Percentiles rank a stretch among this genome's conserved stretches.
Conservation (phyloP, 495 filamentous ascomycete species). For the Talaromyces thailandensis region DNA sequence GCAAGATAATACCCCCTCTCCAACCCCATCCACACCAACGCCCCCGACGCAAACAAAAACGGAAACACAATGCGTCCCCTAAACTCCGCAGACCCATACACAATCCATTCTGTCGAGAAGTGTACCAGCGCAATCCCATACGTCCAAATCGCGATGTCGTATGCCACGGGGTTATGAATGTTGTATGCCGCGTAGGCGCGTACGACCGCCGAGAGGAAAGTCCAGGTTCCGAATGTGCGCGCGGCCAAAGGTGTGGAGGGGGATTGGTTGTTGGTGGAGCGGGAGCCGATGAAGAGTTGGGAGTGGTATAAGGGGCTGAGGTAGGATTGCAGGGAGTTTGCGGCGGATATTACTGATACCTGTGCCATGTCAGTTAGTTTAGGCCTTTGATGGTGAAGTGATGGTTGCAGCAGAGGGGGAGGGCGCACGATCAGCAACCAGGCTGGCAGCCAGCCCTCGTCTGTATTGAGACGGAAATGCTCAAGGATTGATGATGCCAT, state of each 20-base stretch:
- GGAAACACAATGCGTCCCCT: constrained; percentile 63
- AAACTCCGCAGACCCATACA: constrained; percentile 63
- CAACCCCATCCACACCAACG: constrained; percentile 71
- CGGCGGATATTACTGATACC: constrained; percentile 68
- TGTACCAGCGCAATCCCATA: constrained; percentile 72
- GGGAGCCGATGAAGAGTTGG: constrained; percentile 58
- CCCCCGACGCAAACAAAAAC: constrained; percentile 59
- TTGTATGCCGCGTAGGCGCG: constrained; percentile 83
- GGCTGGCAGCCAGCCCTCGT: constrained; percentile 53
- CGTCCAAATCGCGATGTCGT: constrained; percentile 71
- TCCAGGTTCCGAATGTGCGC: constrained; percentile 89
- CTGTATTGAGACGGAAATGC: constrained; percentile 34
- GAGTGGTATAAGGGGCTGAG: constrained; percentile 60
- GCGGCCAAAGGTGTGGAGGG: constrained; percentile 64
- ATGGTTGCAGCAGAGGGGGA: neutral
- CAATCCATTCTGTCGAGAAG: constrained; percentile 72
- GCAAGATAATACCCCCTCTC: constrained; percentile 40
- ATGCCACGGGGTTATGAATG: constrained; percentile 58
- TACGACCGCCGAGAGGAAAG: constrained; percentile 63
- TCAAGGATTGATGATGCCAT: neutral
- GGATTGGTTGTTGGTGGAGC: constrained; percentile 23
- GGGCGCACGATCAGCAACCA: constrained; percentile 54
- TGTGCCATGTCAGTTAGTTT: constrained; percentile 21
- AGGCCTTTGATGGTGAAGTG: neutral
- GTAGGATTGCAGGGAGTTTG: constrained; percentile 78